Percentiles rank a stretch among this genome's conserved stretches.
These are phyloP conservation scores for Balansia obtecta DNA, from an alignment of 2,329 filamentous ascomycete species.

Conservation along the genomic window DNA sequence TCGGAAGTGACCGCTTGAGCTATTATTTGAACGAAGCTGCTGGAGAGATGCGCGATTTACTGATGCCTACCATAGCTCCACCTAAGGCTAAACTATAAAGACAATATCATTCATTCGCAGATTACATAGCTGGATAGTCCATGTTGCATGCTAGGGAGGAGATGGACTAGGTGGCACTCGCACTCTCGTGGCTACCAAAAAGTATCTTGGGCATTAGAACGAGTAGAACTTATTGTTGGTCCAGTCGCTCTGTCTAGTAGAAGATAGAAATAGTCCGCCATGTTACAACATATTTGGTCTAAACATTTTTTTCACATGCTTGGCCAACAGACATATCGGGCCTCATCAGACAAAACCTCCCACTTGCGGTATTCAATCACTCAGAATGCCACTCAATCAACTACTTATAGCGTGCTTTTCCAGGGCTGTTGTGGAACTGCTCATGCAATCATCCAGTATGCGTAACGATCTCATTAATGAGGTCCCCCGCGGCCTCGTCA, in stretches of 20 bases:
- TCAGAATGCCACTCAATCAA: background rate
- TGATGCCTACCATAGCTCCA: conserved; percentile 65
- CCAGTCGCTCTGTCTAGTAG: no score
- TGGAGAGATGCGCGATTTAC: conserved; percentile 73
- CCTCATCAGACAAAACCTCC: no score
- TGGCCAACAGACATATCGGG: no score
- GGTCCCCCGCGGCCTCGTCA: conserved; percentile 55
- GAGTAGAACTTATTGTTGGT: no score
- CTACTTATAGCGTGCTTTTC: background rate
- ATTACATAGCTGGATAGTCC: background rate
- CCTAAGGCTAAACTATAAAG: conserved; percentile 78
- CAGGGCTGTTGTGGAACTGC: background rate
- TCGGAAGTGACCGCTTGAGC: conserved; percentile 87
- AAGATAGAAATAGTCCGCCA: no score
- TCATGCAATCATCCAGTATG: conserved; percentile 56
- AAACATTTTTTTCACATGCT: no score
- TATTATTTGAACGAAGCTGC: conserved; percentile 93
- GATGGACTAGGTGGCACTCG: background rate
- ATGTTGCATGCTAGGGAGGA: background rate
- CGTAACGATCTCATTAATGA: conserved; percentile 91
- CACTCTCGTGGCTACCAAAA: background rate
- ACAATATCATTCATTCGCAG: background rate
- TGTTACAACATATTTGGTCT: no score
- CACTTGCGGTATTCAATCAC: background rate
- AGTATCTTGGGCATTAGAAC: no score